Base-by-base conservation (phyloP, 805 yeast genomes). In the Metschnikowia corniflorae region DNA sequence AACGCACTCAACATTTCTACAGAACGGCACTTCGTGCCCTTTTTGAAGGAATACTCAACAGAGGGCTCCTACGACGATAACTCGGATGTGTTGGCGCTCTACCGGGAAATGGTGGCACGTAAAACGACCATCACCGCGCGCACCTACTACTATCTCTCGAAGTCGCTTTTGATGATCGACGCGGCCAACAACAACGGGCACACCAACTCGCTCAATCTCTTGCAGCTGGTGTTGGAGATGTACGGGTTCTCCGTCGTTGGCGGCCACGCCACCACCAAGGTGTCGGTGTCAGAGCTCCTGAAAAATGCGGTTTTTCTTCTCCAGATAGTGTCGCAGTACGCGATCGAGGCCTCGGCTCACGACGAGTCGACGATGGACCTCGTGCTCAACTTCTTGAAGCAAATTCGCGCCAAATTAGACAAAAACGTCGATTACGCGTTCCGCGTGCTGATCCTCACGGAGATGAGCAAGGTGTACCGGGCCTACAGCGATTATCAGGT, bases 21-120 rank as follows among this genome's bases (percentile, higher is more conserved):
- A 4, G 70, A 66, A 35, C 31, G 39, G 14, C 58, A 54, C 29
- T 65, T 49, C 43, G 33, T 51, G 4, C 68, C 70, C 5, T 54
- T 64, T 18, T 46, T 65, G 32, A 44, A 50, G 26, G 42, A 49
- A 36, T 49, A 50, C 33, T 39, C 57, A 4, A 29, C 37, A 4
- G 35, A 33, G 15, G 43, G 43, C 7, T 46, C 51, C 5, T 48
- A 46, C 26, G 51, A 49, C 17, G 46, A 51, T 10, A 45, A 54
- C 31, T 43, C 56, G 1, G 46, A 53, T 17, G 53, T 61, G 8
- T 47, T 66, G 31, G 51, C 55, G 10, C 23, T 62, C 5, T 66
- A 65, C 40, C 54, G 59, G 29, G 53, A 55, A 16, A 64, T 68
- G 71, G 63, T 55, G 4, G 44, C 47, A 4, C 37, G 34, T 6